These are phyloP conservation scores for Solanum hybrid DNA, from an alignment of 305 asterid genomes.

Conservation along the genomic window DNA sequence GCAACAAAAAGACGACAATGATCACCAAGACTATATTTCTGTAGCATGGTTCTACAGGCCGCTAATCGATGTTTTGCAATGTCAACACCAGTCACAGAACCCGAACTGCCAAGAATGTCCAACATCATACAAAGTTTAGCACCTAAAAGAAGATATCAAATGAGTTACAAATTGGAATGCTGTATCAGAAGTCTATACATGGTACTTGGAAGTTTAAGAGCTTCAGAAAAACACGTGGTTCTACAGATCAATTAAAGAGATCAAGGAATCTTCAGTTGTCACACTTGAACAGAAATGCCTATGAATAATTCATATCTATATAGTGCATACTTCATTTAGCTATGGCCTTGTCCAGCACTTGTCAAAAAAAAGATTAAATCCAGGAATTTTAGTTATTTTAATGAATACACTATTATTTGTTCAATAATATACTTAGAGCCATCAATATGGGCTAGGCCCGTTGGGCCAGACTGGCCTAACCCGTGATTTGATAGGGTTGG, in stretches of 20 bases:
- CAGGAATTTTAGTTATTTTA: not conserved
- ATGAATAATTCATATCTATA: not conserved
- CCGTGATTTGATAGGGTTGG: too few species aligned
- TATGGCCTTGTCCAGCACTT: not conserved
- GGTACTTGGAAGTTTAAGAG: not conserved
- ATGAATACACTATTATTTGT: not conserved
- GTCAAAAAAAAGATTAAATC: not conserved
- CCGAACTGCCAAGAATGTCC: constrained; percentile 73
- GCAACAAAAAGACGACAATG: constrained; percentile 86
- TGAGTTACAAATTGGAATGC: constrained; percentile 6
- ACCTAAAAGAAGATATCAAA: constrained; percentile 39
- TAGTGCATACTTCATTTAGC: not conserved
- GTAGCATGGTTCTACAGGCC: constrained; percentile 81
- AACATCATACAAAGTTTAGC: constrained; percentile 91
- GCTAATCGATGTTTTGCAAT: constrained; percentile 83
- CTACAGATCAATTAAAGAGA: not conserved
- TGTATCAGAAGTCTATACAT: not conserved
- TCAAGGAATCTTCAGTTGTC: not conserved
- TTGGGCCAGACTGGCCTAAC: too few species aligned
- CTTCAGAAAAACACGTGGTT: not conserved
- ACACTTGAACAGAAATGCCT: not conserved
- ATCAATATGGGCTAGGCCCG: too few species aligned
- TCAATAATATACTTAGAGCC: not conserved
- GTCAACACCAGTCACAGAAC: constrained; percentile 89
- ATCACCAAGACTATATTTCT: constrained; percentile 69